A percentile compares a stretch with the other conserved stretches of the same genome.
Evolutionary conservation across 2,329 filamentous ascomycete species (phyloP).

Genomic region (Aspergillus ochraceus): DNA sequence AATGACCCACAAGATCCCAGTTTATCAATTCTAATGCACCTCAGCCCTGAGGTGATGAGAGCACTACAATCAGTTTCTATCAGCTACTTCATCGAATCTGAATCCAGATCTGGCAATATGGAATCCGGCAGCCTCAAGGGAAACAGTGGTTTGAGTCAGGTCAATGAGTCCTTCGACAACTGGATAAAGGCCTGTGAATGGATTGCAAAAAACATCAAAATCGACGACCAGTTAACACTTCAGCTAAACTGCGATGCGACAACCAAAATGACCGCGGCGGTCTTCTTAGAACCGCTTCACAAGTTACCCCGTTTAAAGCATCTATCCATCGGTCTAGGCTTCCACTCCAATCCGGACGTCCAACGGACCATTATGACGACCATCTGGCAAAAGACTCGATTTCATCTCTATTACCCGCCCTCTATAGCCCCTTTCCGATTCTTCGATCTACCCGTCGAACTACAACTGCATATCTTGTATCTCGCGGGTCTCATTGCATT

Average conservation of each 20-base stretch:
- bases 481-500: not conserved
- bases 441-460: slow-evolving; percentile 1
- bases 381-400: not conserved
- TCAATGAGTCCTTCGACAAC: not conserved
- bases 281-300: not conserved
- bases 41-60: not conserved
- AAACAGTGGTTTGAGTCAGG: not conserved
- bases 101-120: not conserved
- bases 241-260: slow-evolving; percentile 1
- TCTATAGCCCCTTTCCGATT: not conserved
- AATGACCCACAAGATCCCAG: not conserved
- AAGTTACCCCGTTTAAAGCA: slow-evolving; percentile 2
- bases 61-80: not conserved
- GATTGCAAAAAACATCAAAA: not conserved
- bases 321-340: not conserved
- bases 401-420: not conserved
- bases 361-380: slow-evolving; percentile 2
- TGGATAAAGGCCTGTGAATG: not conserved
- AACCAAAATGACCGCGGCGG: not conserved
- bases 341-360: not conserved
- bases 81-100: not conserved
- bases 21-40: not conserved
- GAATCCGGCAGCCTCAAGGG: not conserved
- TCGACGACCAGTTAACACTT: slow-evolving; percentile 1
- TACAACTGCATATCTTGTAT: not conserved